phyloP scores from a whole-genome alignment of 805 yeast genomes.

The Lipomyces lipofer region DNA sequence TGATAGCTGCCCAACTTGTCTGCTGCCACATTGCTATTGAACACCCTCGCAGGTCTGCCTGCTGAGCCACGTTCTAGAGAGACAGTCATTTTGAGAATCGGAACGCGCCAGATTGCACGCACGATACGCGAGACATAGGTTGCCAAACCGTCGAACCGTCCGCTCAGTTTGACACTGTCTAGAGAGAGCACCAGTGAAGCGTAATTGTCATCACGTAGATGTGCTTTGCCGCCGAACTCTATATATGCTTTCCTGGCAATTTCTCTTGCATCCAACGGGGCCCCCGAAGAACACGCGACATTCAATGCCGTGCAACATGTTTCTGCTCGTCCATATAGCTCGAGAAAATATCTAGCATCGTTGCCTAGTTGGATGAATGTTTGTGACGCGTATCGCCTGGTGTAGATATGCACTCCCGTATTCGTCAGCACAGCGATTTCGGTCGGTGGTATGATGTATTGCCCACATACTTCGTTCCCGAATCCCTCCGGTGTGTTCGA shows the following conservation, averaged over 20 bases:
- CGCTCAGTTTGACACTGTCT: slow-evolving; percentile 71
- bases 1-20: slow-evolving; percentile 37
- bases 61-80: background rate
- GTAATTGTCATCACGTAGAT: slow-evolving; percentile 34
- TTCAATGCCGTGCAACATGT: slow-evolving; percentile 86
- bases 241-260: slow-evolving; percentile 39
- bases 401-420: slow-evolving; percentile 72
- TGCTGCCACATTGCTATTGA: slow-evolving; percentile 20
- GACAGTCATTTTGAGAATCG: slow-evolving; percentile 52
- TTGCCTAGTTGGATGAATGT: slow-evolving; percentile 70
- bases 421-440: slow-evolving; percentile 81
- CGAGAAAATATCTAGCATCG: slow-evolving; percentile 63
- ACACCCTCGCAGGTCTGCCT: slow-evolving; percentile 4
- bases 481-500: slow-evolving; percentile 76
- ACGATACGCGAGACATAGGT: slow-evolving; percentile 75
- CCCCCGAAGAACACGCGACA: slow-evolving; percentile 57
- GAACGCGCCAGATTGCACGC: slow-evolving; percentile 74
- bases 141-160: slow-evolving; percentile 86
- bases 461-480: slow-evolving; percentile 84
- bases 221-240: slow-evolving; percentile 43
- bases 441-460: slow-evolving; percentile 63
- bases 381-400: slow-evolving; percentile 77
- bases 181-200: slow-evolving; percentile 24
- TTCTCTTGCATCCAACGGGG: slow-evolving; percentile 42
- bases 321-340: slow-evolving; percentile 83